A percentile compares a stretch with the other conserved stretches of the same genome.
Evolutionary conservation across 2,329 filamentous ascomycete genomes (phyloP).

Genomic region (Fusarium irregulare): DNA sequence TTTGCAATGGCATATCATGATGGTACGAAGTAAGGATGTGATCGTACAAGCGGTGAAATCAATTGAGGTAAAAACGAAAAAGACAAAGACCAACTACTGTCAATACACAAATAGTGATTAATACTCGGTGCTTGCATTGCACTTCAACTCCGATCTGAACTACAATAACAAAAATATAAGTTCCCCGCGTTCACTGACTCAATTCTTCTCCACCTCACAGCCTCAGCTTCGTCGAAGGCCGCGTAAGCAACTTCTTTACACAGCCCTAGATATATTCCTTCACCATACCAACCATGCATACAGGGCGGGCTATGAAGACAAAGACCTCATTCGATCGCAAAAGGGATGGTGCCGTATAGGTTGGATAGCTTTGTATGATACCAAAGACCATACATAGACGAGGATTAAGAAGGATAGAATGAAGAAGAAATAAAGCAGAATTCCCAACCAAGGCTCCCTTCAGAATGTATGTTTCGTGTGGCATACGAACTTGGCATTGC

Average conservation of each 20-base stretch:
- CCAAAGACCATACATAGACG: no score
- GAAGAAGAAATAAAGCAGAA: no score
- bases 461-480: no score
- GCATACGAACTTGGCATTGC: no score
- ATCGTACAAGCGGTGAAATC: background rate
- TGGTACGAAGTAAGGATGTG: background rate
- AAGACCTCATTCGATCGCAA: background rate
- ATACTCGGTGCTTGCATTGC: accelerated
- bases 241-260: background rate
- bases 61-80: no score
- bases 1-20: background rate
- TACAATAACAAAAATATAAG: background rate
- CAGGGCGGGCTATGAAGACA: accelerated
- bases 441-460: no score
- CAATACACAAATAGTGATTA: background rate
- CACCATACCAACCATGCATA: no score
- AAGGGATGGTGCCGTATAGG: no score
- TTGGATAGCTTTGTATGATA: no score
- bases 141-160: background rate
- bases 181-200: background rate
- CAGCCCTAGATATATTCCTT: background rate
- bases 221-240: background rate
- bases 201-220: background rate
- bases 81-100: background rate
- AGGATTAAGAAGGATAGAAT: no score